Percentiles rank a stretch among this genome's conserved stretches.
Evolutionary conservation across 2,329 filamentous ascomycete species (phyloP).

Genomic region (Bisporella sp.): DNA sequence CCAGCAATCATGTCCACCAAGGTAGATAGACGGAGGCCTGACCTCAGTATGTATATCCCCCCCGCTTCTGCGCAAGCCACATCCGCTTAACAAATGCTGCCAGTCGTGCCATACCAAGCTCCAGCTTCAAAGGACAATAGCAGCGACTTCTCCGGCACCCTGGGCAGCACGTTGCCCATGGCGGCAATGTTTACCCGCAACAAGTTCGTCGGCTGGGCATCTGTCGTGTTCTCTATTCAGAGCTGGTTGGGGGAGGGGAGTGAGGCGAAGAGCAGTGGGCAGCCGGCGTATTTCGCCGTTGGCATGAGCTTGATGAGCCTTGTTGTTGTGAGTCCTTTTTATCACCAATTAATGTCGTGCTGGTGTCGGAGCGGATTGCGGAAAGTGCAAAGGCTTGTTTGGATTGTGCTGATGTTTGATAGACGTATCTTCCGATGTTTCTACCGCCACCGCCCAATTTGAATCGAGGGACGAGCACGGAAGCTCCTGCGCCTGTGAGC

Average conservation of each 20-base stretch:
- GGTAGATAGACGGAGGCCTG: constrained; percentile 69
- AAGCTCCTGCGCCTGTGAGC: no score
- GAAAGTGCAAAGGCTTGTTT: not conserved
- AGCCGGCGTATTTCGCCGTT: constrained; percentile 68
- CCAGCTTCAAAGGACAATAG: constrained; percentile 58
- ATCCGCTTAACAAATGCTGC: not conserved
- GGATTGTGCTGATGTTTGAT: not conserved
- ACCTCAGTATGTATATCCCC: constrained; percentile 52
- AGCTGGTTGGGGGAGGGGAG: constrained; percentile 72
- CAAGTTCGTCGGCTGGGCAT: constrained; percentile 67
- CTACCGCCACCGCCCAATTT: constrained; percentile 42
- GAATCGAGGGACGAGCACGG: no score
- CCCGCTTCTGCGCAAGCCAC: not conserved
- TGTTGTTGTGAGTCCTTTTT: constrained; percentile 15
- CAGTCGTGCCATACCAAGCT: constrained; percentile 85
- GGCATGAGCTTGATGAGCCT: constrained; percentile 48
- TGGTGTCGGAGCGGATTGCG: constrained; percentile 13
- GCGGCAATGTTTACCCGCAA: constrained; percentile 92
- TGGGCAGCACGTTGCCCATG: constrained; percentile 82
- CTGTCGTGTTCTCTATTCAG: constrained; percentile 68
- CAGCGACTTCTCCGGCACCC: constrained; percentile 63
- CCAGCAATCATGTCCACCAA: constrained; percentile 50
- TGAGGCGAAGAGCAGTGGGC: constrained; percentile 56
- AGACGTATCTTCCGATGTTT: constrained; percentile 60
- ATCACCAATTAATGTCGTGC: constrained; percentile 33